Evolutionary conservation across 2,329 filamentous ascomycete genomes (phyloP).

Genomic region (Epichloe aotearoae): DNA sequence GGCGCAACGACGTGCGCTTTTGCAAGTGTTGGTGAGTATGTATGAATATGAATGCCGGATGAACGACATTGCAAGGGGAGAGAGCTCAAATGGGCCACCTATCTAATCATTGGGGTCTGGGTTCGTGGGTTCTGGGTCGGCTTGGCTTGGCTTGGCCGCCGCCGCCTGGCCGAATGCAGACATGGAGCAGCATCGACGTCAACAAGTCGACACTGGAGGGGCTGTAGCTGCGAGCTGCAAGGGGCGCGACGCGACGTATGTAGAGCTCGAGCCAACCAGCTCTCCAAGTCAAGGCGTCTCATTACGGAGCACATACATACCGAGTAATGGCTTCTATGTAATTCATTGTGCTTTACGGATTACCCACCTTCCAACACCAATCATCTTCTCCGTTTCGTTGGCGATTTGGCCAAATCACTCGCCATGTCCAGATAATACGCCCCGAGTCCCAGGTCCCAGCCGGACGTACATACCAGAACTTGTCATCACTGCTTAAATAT

Average conservation of each 20-base stretch:
- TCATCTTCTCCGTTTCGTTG: not conserved
- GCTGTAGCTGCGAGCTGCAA: too few species aligned
- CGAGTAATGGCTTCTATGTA: not conserved
- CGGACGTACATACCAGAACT: not conserved
- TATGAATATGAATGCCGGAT: not conserved
- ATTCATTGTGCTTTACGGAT: not conserved
- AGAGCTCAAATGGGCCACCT: not conserved
- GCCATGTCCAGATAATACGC: not conserved
- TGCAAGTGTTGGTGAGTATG: too few species aligned
- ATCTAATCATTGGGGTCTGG: too few species aligned
- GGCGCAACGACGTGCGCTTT: not conserved
- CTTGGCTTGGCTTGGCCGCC: too few species aligned
- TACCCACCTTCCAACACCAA: not conserved
- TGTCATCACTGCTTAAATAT: not conserved
- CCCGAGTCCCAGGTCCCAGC: not conserved
- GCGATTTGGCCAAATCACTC: not conserved
- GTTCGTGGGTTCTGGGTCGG: too few species aligned
- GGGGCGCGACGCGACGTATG: too few species aligned
- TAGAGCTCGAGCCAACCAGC: too few species aligned
- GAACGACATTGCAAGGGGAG: not conserved
- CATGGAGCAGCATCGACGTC: too few species aligned
- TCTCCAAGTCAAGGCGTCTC: too few species aligned
- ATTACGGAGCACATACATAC: too few species aligned
- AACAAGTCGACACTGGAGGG: too few species aligned
- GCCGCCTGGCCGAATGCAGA: too few species aligned